Conservation (phyloP, 2,329 filamentous ascomycete genomes). For the Parastagonospora nodorum region DNA sequence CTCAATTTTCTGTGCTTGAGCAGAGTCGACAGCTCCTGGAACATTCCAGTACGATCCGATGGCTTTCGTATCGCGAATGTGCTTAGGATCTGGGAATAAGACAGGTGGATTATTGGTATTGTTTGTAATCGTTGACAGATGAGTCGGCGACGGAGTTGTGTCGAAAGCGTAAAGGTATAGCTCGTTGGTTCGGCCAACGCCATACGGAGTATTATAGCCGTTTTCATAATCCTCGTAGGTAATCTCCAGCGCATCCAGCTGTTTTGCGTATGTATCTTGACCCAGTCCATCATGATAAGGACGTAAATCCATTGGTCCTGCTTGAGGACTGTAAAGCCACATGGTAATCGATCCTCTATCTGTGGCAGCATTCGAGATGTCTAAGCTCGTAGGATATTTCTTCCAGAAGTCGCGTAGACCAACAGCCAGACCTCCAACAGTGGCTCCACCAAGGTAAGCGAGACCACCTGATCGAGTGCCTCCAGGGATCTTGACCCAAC, state of each 20-base stretch:
- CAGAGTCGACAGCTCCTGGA: slow-evolving; percentile 42
- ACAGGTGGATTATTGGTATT: slow-evolving; percentile 60
- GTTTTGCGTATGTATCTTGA: slow-evolving; percentile 60
- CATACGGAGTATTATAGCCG: slow-evolving; percentile 61
- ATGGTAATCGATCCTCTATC: slow-evolving; percentile 60
- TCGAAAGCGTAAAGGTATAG: slow-evolving; percentile 60
- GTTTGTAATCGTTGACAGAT: slow-evolving; percentile 51
- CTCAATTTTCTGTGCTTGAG: slow-evolving; percentile 49
- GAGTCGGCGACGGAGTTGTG: slow-evolving; percentile 57
- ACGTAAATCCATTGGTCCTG: slow-evolving; percentile 60
- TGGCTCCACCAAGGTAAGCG: slow-evolving; percentile 64
- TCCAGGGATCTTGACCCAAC: slow-evolving; percentile 64
- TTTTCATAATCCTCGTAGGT: slow-evolving; percentile 68
- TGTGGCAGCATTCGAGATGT: slow-evolving; percentile 57
- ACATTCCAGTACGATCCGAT: slow-evolving; percentile 62
- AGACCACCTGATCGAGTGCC: slow-evolving; percentile 62
- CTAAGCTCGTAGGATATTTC: slow-evolving; percentile 63
- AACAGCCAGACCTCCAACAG: slow-evolving; percentile 62
- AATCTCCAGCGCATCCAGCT: slow-evolving; percentile 65
- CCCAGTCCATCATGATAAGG: slow-evolving; percentile 65
- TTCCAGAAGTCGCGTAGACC: slow-evolving; percentile 68
- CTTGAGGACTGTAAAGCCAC: slow-evolving; percentile 65
- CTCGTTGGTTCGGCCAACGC: slow-evolving; percentile 64
- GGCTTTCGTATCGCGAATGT: slow-evolving; percentile 59
- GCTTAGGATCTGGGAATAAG: slow-evolving; percentile 54